Percentiles rank a stretch among this genome's conserved stretches.
phyloP scores from a whole-genome alignment of 139 green algal genomes.

The Auxenochlorella pyrenoidosa region DNA sequence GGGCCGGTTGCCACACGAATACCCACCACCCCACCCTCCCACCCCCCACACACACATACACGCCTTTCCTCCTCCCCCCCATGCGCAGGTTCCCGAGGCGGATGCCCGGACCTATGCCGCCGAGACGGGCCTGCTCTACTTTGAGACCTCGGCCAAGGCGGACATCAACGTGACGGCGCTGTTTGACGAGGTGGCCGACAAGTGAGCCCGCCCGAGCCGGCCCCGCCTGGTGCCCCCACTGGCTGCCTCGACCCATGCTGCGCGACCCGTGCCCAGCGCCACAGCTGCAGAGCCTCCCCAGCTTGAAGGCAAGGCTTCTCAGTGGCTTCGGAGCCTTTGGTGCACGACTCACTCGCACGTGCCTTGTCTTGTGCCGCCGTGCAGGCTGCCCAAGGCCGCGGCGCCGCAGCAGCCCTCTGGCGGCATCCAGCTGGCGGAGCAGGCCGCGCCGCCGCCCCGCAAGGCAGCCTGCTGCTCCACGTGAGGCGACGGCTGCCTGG shows the following conservation, averaged over 20 bases:
- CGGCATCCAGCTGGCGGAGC: slow-evolving; percentile 45
- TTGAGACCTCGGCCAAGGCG: slow-evolving; percentile 93
- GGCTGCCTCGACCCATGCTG: not conserved
- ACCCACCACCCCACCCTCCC: too few relatives aligned
- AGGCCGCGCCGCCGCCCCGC: slow-evolving; percentile 14
- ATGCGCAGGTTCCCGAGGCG: slow-evolving; percentile 46
- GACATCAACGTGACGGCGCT: slow-evolving; percentile 88
- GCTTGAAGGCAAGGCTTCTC: too few relatives aligned
- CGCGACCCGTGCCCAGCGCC: too few relatives aligned
- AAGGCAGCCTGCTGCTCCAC: slow-evolving; percentile 42
- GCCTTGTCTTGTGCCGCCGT: not conserved
- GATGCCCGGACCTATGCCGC: slow-evolving; percentile 78
- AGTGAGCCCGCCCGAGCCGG: slow-evolving; percentile 9
- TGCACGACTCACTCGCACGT: not conserved
- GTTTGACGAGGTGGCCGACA: slow-evolving; percentile 82
- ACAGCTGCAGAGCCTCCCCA: not conserved
- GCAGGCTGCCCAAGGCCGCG: slow-evolving; percentile 39
- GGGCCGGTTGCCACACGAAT: too few relatives aligned
- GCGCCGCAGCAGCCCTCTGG: slow-evolving; percentile 20
- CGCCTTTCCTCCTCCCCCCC: not conserved
- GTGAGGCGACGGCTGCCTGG: too few relatives aligned
- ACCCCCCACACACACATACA: not conserved
- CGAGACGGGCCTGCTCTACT: slow-evolving; percentile 88
- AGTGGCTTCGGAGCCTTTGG: too few relatives aligned
- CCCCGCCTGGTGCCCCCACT: not conserved